These are phyloP conservation scores for Monosporascus sp. DNA, from an alignment of 2,329 filamentous ascomycete species.

Conservation along the genomic window DNA sequence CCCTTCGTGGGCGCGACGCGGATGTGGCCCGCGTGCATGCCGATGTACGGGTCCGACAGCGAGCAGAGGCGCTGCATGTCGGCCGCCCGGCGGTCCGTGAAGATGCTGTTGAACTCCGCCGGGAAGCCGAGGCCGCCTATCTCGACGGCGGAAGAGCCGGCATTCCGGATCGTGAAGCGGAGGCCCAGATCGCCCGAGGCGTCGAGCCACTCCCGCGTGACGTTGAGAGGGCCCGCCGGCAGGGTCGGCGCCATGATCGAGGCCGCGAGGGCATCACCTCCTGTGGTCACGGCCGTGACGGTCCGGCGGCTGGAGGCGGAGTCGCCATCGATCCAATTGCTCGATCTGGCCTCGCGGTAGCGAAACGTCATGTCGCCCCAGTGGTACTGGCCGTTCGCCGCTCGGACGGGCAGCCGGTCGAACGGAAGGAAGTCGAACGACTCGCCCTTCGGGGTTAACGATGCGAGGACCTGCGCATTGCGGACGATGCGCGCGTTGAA, in stretches of 20 bases:
- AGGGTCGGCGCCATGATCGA: constrained; percentile 39
- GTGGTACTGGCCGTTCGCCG: constrained; percentile 50
- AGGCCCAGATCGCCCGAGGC: constrained; percentile 44
- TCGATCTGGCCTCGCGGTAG: constrained; percentile 37
- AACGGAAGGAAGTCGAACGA: constrained; percentile 52
- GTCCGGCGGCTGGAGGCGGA: constrained; percentile 37
- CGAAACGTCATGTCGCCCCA: constrained; percentile 53
- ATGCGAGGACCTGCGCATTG: constrained; percentile 44
- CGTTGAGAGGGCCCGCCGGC: constrained; percentile 32
- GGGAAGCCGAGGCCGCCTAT: constrained; percentile 54
- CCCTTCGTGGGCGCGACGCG: constrained; percentile 48
- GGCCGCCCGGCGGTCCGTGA: constrained; percentile 42
- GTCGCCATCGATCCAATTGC: constrained; percentile 41
- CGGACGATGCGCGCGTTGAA: constrained; percentile 38
- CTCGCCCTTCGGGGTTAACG: constrained; percentile 34
- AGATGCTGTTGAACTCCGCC: constrained; percentile 59
- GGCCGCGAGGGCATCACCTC: constrained; percentile 26
- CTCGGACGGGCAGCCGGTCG: constrained; percentile 41
- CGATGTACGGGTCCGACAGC: constrained; percentile 55
- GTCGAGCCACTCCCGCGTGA: constrained; percentile 49
- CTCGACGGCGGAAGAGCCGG: constrained; percentile 36
- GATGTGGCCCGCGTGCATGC: constrained; percentile 52
- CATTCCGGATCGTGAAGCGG: constrained; percentile 46
- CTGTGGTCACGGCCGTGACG: constrained; percentile 25
- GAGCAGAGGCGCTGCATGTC: constrained; percentile 48